Percentiles rank a stretch among this genome's conserved stretches.
Conservation (phyloP, 805 yeast species). For the Isabelozyma gotoi region DNA sequence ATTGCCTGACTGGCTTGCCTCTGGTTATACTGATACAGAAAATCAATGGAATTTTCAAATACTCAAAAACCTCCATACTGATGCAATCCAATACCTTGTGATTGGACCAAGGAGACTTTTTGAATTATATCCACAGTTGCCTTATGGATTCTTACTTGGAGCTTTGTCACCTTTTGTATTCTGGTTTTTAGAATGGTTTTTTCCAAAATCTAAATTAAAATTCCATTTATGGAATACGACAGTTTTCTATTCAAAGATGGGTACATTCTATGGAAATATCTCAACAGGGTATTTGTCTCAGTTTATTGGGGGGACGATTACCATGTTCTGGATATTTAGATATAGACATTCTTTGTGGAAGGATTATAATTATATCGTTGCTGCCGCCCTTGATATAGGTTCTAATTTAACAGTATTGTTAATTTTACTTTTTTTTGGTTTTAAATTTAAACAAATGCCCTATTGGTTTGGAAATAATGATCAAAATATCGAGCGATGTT, state of each 20-base stretch:
- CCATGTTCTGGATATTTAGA: constrained; percentile 45
- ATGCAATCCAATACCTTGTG: constrained; percentile 51
- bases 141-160: constrained; percentile 46
- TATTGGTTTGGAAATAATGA: constrained; percentile 53
- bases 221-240: constrained; percentile 47
- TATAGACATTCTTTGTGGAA: constrained; percentile 41
- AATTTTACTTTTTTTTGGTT: constrained; percentile 32
- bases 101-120: constrained; percentile 49
- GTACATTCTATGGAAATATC: constrained; percentile 48
- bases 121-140: constrained; percentile 40
- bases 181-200: too few species aligned
- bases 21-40: constrained; percentile 39
- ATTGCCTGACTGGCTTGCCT: constrained; percentile 30
- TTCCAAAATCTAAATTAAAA: constrained; percentile 20
- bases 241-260: constrained; percentile 48
- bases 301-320: constrained; percentile 47
- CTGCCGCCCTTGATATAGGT: constrained; percentile 54
- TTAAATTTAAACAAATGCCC: constrained; percentile 27
- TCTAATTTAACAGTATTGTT: constrained; percentile 42
- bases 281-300: constrained; percentile 50
- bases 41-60: constrained; percentile 55
- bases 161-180: constrained; percentile 34
- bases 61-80: constrained; percentile 42
- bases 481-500: constrained; percentile 45
- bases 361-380: constrained; percentile 46